Evolutionary conservation across 2,329 filamentous ascomycete genomes (phyloP), one percentile per base, ranked within the genome.

Genomic region (Pseudocercospora fijiensis): DNA sequence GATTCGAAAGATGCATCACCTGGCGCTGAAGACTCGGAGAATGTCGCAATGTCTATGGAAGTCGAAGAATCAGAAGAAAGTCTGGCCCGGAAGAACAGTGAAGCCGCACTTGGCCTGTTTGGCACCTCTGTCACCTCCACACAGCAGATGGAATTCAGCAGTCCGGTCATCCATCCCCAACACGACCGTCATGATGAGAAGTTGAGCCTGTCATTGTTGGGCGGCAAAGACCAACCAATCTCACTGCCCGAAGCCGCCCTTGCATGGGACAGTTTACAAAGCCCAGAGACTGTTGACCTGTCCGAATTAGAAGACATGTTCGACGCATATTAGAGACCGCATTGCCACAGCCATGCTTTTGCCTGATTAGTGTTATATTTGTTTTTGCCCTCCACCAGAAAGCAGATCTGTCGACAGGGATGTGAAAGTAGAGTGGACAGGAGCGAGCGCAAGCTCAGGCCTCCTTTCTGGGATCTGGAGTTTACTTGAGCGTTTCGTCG

Each of bases 281-380:
- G 88, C 75, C 92, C 93, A 1, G 95, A 98, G 80, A 90, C 88
- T 68, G 89, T 98, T 70, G 92, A 96, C 76, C 86, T 98, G 56
- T 92, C 96, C 53, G 95, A 99, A 81, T 87, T 98, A 24, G 94
- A 98, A 74, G 87, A 90, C 71, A 85, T 97, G 76, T 86, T 97
- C 72, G 88, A 90, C 74, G 88, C 70, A 33, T 77, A 75, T 55
- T 76, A 70, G 53, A 41, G 58, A 27, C n/a, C 20, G 55, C 22
- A 30, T 53, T 26, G 60, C 18, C 28, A 18, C n/a, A 10, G 53
- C 30, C 16, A 41, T 24, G 30, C 13, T 13, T 22, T 56, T 56
- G 53, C 41, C 24, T 33, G 53, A 53, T 30, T 53, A 53, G 49
- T 53, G 49, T 53, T 53, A n/a, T 10, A 53, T 53, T 53, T 28